phyloP scores from a whole-genome alignment of 495 filamentous ascomycete species.

The Saxispiralis lemnorum region DNA sequence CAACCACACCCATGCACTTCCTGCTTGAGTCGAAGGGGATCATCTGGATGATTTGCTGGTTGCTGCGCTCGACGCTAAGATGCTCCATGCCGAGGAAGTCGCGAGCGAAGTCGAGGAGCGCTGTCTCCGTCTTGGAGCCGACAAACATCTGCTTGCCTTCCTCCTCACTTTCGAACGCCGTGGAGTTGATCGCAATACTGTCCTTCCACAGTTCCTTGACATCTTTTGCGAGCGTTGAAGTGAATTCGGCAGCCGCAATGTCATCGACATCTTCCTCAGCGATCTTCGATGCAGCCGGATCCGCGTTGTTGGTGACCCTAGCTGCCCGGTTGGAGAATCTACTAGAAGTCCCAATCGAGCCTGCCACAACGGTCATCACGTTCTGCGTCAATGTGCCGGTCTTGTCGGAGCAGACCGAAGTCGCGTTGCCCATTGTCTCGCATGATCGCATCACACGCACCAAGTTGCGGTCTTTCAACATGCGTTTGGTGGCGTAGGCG shows the following conservation, averaged over 20 bases:
- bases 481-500: constrained; percentile 83
- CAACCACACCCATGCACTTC: constrained; percentile 53
- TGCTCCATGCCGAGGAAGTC: constrained; percentile 46
- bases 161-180: constrained; percentile 45
- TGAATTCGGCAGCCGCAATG: constrained; percentile 40
- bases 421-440: constrained; percentile 98
- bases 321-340: constrained; percentile 32
- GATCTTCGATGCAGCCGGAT: constrained; percentile 18
- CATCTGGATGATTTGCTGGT: constrained; percentile 42
- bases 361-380: constrained; percentile 52
- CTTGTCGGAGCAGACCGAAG: constrained; percentile 91
- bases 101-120: constrained; percentile 41
- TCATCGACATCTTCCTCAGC: constrained; percentile 21
- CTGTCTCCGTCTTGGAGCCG: constrained; percentile 59
- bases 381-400: constrained; percentile 79
- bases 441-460: constrained; percentile 82
- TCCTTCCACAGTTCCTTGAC: constrained; percentile 37
- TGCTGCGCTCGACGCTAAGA: constrained; percentile 39
- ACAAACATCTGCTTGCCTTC: constrained; percentile 36
- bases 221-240: constrained; percentile 33
- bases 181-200: constrained; percentile 48
- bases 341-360: constrained; percentile 36
- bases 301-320: constrained; percentile 7
- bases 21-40: constrained; percentile 51
- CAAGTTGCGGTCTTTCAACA: constrained; percentile 90